Base-by-base conservation (phyloP, 2,329 filamentous ascomycete genomes). In the Claviceps quebecensis region DNA sequence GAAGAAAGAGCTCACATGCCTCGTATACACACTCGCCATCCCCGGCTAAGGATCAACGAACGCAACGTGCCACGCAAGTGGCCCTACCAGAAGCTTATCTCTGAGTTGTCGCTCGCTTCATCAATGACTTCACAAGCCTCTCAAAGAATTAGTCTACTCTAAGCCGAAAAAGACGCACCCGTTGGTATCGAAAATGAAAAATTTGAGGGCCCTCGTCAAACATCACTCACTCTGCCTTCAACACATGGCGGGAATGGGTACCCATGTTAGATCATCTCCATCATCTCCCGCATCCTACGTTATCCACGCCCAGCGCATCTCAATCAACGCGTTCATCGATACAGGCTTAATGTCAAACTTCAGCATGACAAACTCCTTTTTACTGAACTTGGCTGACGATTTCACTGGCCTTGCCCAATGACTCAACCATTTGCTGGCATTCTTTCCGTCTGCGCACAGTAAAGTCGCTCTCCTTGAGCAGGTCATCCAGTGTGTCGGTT, bases 371-470 rank as follows among this genome's bases (percentile, higher is more conserved):
- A 22, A 22, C 39, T 17, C 17, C 22, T 22, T 19, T 49, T 66
- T 74, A 81, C 74, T 81, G 78, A 52, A 84, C 81, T 66, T 84
- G 80, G 70, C 87, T 90, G 66, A 98, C 93, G 71, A 98, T 97
- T 75, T 98, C 93, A 69, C 83, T 93, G 52, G 93, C 93, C 69
- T 86, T 85, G 59, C 77, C 72, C 63, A 98, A 75, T 51, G 87
- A 94, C 70, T 98, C 93, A 49, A 98, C 93, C 93, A 98, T 98
- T 71, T 96, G 89, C 71, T 94, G 89, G 71, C 93, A 98, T 70
- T 98, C 93, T 76, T 98, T 98, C 67, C 93, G 80, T 68, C 93
- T 79, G 62, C 91, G 82, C 62, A 95, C 78, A 3, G 93, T 98
- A 76, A 95, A 97, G 69, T 98, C 93, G 65, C 87, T 95, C 72